phyloP scores from a whole-genome alignment of 176 grass and related monocot species.

The Avena eriantha region DNA sequence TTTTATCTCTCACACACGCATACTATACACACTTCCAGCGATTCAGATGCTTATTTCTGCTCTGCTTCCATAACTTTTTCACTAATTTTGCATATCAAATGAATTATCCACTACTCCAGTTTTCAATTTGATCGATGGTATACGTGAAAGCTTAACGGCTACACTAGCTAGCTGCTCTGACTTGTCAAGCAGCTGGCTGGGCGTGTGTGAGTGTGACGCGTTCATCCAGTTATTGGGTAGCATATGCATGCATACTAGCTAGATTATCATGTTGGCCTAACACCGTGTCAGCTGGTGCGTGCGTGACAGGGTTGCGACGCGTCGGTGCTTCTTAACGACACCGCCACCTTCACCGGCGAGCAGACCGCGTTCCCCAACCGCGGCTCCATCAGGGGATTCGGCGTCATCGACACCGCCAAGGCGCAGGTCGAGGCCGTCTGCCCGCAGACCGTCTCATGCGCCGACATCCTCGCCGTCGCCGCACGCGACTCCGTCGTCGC shows the following conservation, averaged over 20 bases:
- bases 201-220: neutral
- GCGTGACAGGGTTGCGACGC: slow-evolving; percentile 64
- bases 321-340: slow-evolving; percentile 66
- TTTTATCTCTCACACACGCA: neutral
- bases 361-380: slow-evolving; percentile 47
- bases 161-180: neutral
- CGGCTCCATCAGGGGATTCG: slow-evolving; percentile 62
- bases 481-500: slow-evolving; percentile 50
- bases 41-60: neutral
- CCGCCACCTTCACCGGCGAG: slow-evolving; percentile 62
- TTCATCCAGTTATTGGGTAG: neutral
- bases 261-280: neutral
- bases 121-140: neutral
- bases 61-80: neutral
- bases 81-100: neutral
- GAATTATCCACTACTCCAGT: neutral
- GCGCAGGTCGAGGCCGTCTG: slow-evolving; percentile 62
- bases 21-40: neutral
- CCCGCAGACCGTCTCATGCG: slow-evolving; percentile 64
- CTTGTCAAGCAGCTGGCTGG: neutral
- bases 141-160: neutral
- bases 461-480: slow-evolving; percentile 68
- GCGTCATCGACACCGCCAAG: slow-evolving; percentile 64
- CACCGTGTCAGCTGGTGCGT: neutral
- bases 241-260: neutral